These are phyloP conservation scores for Fusarium tjaetaba DNA, from an alignment of 2,329 filamentous ascomycete species.

Conservation along the genomic window DNA sequence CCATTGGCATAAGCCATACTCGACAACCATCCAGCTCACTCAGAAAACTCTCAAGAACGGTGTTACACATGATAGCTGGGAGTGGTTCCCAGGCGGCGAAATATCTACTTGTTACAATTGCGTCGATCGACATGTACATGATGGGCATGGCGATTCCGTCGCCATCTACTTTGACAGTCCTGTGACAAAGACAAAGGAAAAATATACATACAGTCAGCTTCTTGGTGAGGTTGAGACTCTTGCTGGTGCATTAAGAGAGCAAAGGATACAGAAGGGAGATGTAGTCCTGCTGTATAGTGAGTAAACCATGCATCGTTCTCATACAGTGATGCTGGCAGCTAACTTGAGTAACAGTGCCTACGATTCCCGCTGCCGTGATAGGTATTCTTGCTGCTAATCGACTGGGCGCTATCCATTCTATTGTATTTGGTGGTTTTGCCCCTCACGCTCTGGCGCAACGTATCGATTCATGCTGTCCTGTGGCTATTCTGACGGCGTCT, in stretches of 20 bases:
- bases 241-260: constrained; percentile 82
- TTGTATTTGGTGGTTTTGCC: constrained; percentile 94
- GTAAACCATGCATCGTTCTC: constrained; percentile 43
- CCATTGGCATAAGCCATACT: constrained; percentile 82
- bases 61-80: constrained; percentile 78
- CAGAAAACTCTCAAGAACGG: constrained; percentile 72
- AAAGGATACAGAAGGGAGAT: constrained; percentile 84
- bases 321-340: not conserved
- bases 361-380: constrained; percentile 90
- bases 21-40: constrained; percentile 65
- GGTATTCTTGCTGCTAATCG: constrained; percentile 84
- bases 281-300: constrained; percentile 89
- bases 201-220: constrained; percentile 78
- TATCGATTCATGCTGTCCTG: constrained; percentile 83
- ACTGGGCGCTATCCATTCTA: constrained; percentile 87
- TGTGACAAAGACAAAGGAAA: constrained; percentile 77
- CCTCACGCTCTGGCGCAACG: constrained; percentile 83
- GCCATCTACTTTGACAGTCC: constrained; percentile 92
- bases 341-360: constrained; percentile 75
- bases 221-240: constrained; percentile 83
- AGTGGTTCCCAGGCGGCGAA: constrained; percentile 89
- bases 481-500: constrained; percentile 84
- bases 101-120: constrained; percentile 95
- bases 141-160: constrained; percentile 75
- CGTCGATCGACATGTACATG: constrained; percentile 85